Conservation (phyloP, 495 filamentous ascomycete genomes). For the Penicillium paxilli region DNA sequence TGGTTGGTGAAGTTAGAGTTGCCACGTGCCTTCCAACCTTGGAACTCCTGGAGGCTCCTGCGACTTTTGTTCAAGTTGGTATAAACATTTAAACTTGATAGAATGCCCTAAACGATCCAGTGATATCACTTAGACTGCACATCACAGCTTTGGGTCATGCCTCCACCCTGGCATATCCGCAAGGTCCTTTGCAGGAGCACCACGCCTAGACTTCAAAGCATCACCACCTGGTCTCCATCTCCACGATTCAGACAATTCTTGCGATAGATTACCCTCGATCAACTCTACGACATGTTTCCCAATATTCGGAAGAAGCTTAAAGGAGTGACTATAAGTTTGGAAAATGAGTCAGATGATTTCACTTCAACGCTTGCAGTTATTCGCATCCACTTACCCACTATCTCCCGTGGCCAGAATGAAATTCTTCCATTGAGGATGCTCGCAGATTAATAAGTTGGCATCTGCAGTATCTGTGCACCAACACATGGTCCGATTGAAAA, state of each 20-base stretch:
- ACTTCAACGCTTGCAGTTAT: background rate
- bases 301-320: conserved; percentile 22
- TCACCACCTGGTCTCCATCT: conserved; percentile 23
- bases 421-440: conserved; percentile 29
- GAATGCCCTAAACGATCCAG: too few relatives aligned
- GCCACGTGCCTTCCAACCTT: too few relatives aligned
- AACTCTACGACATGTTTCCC: conserved; percentile 21
- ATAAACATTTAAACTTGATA: too few relatives aligned
- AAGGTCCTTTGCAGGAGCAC: conserved; percentile 20
- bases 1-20: too few relatives aligned
- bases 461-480: conserved; percentile 54
- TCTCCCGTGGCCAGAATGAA: conserved; percentile 22
- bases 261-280: conserved; percentile 11
- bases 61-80: too few relatives aligned
- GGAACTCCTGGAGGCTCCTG: too few relatives aligned
- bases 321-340: conserved; percentile 3
- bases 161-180: conserved; percentile 21
- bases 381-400: conserved; percentile 15
- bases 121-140: too few relatives aligned
- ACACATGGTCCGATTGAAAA: conserved; percentile 47
- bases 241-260: conserved; percentile 14
- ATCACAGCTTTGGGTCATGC: conserved; percentile 19
- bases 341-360: background rate
- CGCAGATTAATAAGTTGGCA: conserved; percentile 42
- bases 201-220: conserved; percentile 16